Evolutionary conservation across 805 yeast genomes (phyloP), one percentile per base, ranked within the genome.

Genomic region (Yarrowia bubula): DNA sequence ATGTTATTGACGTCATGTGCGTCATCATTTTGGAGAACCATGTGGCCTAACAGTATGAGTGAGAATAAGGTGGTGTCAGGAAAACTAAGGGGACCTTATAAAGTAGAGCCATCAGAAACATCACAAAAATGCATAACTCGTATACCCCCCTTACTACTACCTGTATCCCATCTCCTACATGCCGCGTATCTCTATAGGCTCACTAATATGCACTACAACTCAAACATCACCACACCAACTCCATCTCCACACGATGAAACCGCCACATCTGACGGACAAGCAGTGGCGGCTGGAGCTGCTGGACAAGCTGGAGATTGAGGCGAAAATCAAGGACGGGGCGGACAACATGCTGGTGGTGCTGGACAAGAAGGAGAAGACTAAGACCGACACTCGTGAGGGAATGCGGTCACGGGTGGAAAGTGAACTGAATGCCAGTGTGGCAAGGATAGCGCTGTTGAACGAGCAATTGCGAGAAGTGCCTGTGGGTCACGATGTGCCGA

Each of bases 251-350:
- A n/a, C n/a, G n/a, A 55, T 58, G 64, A 58, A 58, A 35, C 64
- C 64, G 51, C 51, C 50, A 37, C 50, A 58, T 58, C 43, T 58
- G 64, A 55, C 66, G 50, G 67, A 66, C 46, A 66, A 51, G 43
- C 64, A 61, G 43, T 66, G 53, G 64, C 51, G 41, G 47, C 18
- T 39, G 47, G 74, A 72, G 46, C 70, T 76, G 37, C 66, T 74
- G 38, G 71, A 71, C 44, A 72, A 74, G 67, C 69, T 77, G 48
- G 75, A 75, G 66, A 70, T 74, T 15, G 79, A 77, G 61, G 72
- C 72, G 64, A 73, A 73, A 67, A 74, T 76, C 61, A 71, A 74
- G 32, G 78, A 76, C 41, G 77, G 78, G 8, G 77, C 79, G 11
- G 76, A 74, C 66, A 72, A 73, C 41, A 67, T 76, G 71, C 70